Evolutionary conservation across 1,284 basidiomycete species (phyloP).

Genomic region (Hortiboletus rubellus): DNA sequence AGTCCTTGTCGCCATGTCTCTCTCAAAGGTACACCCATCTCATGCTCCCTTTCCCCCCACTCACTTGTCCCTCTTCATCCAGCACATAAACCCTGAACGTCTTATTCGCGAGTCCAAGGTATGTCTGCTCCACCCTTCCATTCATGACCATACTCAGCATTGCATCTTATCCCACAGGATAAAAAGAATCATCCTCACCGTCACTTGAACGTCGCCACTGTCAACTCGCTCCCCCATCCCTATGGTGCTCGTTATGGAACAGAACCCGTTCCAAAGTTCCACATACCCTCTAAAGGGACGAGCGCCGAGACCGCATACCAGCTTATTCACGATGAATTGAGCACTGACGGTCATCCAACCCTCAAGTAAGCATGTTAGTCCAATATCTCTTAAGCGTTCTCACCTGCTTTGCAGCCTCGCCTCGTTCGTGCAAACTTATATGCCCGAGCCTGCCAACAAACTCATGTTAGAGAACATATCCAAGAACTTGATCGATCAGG

Average conservation of each 20-base stretch:
- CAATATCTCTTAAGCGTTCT: not conserved
- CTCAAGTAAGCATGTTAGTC: constrained; percentile 40
- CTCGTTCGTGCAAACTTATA: constrained; percentile 75
- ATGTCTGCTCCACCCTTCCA: constrained; percentile 3
- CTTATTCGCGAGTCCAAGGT: constrained; percentile 60
- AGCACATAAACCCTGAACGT: constrained; percentile 67
- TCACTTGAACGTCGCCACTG: constrained; percentile 37
- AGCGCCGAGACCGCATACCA: constrained; percentile 67
- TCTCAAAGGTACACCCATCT: constrained; percentile 45
- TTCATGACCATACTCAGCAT: not conserved
- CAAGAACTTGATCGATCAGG: constrained; percentile 90
- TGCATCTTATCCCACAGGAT: constrained; percentile 37
- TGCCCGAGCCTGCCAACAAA: constrained; percentile 61
- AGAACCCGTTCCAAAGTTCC: constrained; percentile 64
- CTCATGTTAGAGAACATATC: constrained; percentile 83
- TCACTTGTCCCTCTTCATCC: not conserved
- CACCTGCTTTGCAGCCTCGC: constrained; percentile 84
- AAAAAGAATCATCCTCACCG: constrained; percentile 46
- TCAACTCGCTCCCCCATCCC: constrained; percentile 40
- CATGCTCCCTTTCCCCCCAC: not conserved
- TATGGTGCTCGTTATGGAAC: constrained; percentile 71
- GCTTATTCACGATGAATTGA: constrained; percentile 82
- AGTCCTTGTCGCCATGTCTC: constrained; percentile 37
- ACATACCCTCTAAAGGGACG: constrained; percentile 61
- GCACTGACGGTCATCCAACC: constrained; percentile 63